Conservation (phyloP, 108 stramenopile genomes). For the Cyclotella sp. region DNA sequence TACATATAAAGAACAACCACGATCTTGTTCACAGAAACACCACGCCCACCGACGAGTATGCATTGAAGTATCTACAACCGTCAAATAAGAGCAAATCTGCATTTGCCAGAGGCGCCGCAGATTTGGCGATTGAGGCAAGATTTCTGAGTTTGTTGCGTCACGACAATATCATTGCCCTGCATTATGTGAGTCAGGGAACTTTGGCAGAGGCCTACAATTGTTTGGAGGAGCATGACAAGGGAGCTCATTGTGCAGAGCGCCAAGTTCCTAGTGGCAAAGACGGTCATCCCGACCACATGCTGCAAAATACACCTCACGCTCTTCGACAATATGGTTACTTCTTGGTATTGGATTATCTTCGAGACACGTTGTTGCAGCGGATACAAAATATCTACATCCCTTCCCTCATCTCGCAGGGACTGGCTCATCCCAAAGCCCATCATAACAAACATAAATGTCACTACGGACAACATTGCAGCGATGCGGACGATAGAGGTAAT, state of each 20-base stretch:
- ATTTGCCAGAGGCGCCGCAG: constrained; percentile 66
- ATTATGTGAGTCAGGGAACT: constrained; percentile 63
- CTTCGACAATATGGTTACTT: constrained; percentile 64
- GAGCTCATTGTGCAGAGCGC: not conserved
- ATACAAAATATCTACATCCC: constrained; percentile 46
- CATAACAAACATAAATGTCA: constrained; percentile 35
- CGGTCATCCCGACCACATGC: not conserved
- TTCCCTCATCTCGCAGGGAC: constrained; percentile 13
- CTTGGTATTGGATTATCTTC: constrained; percentile 66
- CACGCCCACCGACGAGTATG: constrained; percentile 7
- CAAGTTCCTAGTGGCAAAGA: not conserved
- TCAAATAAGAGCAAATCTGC: constrained; percentile 68
- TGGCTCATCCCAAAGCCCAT: constrained; percentile 36
- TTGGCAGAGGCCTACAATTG: constrained; percentile 49
- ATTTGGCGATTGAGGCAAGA: constrained; percentile 74
- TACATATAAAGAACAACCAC: not conserved
- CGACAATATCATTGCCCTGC: constrained; percentile 68
- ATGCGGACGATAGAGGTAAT: not conserved
- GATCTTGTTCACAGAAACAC: not conserved
- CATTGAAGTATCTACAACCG: constrained; percentile 29
- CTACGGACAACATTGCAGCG: not conserved
- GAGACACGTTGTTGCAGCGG: constrained; percentile 57
- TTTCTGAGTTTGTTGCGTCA: constrained; percentile 67
- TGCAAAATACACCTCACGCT: not conserved
- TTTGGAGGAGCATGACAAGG: constrained; percentile 14